phyloP scores from a whole-genome alignment of 345 rosid species.

The Rhizophora apiculata region DNA sequence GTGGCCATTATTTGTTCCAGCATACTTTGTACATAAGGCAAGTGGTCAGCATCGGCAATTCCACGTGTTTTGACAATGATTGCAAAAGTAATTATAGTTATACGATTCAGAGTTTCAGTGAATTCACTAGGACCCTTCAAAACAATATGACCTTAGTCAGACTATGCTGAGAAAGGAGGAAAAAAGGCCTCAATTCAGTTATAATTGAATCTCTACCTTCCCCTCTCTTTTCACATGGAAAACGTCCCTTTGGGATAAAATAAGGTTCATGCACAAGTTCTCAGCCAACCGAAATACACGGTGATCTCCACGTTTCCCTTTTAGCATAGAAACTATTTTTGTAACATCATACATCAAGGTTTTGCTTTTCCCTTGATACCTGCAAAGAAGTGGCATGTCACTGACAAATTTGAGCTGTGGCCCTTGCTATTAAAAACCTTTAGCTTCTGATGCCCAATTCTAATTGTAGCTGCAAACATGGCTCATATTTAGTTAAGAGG shows the following conservation, averaged over 20 bases:
- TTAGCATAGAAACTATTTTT: constrained; percentile 84
- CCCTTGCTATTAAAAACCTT: constrained; percentile 6
- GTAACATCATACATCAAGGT: constrained; percentile 90
- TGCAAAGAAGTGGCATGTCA: constrained; percentile 25
- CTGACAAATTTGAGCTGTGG: constrained; percentile 4
- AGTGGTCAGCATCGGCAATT: constrained; percentile 94
- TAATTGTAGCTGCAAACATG: background rate
- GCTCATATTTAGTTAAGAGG: background rate
- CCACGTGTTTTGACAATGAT: constrained; percentile 95
- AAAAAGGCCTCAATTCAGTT: constrained; percentile 6
- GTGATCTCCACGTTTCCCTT: constrained; percentile 96
- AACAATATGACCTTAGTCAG: constrained; percentile 17
- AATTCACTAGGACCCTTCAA: constrained; percentile 95
- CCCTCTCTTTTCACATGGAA: constrained; percentile 91
- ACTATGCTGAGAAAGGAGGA: constrained; percentile 15
- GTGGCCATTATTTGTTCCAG: constrained; percentile 84
- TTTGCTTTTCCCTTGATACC: constrained; percentile 94
- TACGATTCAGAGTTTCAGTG: constrained; percentile 92
- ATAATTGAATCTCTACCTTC: constrained; percentile 47
- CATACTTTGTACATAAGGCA: constrained; percentile 83
- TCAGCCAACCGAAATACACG: constrained; percentile 91
- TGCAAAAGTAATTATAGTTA: constrained; percentile 84
- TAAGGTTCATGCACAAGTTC: constrained; percentile 88
- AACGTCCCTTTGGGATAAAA: constrained; percentile 86
- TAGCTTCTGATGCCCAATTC: constrained; percentile 12